phyloP scores from a whole-genome alignment of 2,329 filamentous ascomycete species.

The Exophiala xenobiotica region DNA sequence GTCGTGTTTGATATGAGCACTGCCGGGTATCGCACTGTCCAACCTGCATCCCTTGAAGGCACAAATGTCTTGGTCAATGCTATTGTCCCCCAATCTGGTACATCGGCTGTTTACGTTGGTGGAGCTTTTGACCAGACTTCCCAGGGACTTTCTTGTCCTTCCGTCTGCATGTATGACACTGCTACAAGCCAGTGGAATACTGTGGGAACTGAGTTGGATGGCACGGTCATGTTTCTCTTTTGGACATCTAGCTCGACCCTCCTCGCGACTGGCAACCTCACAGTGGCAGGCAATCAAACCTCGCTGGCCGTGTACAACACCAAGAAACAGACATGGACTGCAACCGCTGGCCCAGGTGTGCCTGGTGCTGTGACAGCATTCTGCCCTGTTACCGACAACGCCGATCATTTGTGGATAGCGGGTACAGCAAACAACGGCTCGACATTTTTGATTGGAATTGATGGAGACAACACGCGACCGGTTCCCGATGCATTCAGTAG shows the following conservation, averaged over 20 bases:
- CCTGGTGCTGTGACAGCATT: constrained; percentile 79
- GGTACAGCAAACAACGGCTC: constrained; percentile 69
- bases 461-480: constrained; percentile 68
- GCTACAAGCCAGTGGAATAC: constrained; percentile 73
- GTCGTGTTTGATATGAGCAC: constrained; percentile 73
- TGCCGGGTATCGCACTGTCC: constrained; percentile 60
- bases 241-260: constrained; percentile 74
- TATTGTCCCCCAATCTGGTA: constrained; percentile 69
- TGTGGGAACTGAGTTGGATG: constrained; percentile 69
- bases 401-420: constrained; percentile 76
- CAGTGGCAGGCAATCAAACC: constrained; percentile 62
- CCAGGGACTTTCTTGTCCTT: constrained; percentile 77
- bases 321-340: constrained; percentile 64
- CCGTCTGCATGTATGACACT: constrained; percentile 76
- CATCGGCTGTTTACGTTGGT: constrained; percentile 77
- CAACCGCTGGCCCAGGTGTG: constrained; percentile 61
- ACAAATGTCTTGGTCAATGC: constrained; percentile 69
- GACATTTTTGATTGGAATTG: constrained; percentile 78
- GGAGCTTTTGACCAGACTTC: constrained; percentile 75
- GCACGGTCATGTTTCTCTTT: constrained; percentile 68
- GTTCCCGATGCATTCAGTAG: constrained; percentile 63
- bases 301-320: constrained; percentile 73
- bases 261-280: constrained; percentile 75
- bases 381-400: constrained; percentile 69
- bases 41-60: constrained; percentile 75